Evolutionary conservation across 148 eudicot species (phyloP).

Genomic region (Euryodendron excelsum): DNA sequence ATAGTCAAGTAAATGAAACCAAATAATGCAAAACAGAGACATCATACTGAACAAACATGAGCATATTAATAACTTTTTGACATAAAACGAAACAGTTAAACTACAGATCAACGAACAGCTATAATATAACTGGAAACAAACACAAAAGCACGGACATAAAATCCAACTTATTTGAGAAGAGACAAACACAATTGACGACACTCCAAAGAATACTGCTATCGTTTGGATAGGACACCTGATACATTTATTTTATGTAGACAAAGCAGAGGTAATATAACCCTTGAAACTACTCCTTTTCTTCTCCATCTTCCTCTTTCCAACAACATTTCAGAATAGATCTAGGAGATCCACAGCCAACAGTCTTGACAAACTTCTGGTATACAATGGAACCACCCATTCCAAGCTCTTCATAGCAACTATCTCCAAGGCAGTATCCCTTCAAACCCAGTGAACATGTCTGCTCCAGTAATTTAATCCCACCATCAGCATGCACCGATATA

Average conservation of each 20-base stretch:
- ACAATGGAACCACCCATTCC: constrained; percentile 54
- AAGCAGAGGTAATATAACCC: neutral
- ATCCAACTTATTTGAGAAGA: neutral
- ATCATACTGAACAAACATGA: neutral
- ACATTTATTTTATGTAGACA: too few species aligned
- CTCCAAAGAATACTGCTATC: neutral
- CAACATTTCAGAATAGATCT: constrained; percentile 53
- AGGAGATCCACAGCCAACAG: constrained; percentile 36
- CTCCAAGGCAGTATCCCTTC: constrained; percentile 50
- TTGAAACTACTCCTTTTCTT: constrained; percentile 48
- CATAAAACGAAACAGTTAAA: too few species aligned
- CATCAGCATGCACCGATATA: constrained; percentile 60
- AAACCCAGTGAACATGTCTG: constrained; percentile 31
- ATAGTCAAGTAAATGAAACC: neutral
- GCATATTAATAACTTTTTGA: neutral
- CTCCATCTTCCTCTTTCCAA: constrained; percentile 64
- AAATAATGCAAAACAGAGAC: too few species aligned
- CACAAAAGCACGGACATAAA: too few species aligned
- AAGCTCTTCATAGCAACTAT: constrained; percentile 49
- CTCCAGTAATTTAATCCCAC: constrained; percentile 31
- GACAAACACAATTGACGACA: too few species aligned
- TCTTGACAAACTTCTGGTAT: constrained; percentile 67
- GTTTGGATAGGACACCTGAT: too few species aligned
- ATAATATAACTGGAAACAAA: too few species aligned
- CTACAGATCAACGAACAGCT: neutral